Evolutionary conservation across 2,329 filamentous ascomycete species (phyloP), one percentile per base, ranked within the genome.

Genomic region (Akanthomyces uredinophilus): DNA sequence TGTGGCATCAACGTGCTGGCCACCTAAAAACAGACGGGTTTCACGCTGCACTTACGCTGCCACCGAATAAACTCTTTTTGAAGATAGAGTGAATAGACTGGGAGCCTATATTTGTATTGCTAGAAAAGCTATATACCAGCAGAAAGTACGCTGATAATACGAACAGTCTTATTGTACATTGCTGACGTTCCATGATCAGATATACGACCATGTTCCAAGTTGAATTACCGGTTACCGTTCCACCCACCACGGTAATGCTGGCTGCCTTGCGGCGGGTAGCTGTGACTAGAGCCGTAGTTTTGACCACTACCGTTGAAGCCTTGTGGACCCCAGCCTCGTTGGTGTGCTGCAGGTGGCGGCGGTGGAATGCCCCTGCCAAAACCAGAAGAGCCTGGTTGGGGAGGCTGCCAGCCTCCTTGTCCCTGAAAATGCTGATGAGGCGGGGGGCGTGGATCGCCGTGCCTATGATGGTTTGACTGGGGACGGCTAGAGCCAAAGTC

Each of bases 311-410:
- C 32, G 39, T 47, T 39, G 35, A n/a, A 58, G 43, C 47, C 22
- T 18, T 46, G 60, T 22, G 60, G 24, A 14, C 32, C 14, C 60
- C 52, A 51, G 22, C 46, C 46, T 27, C 49, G 41, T 35, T 55
- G 41, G 16, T 53, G n/a, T 20, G 18, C 5, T n/a, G 44, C 14
- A 22, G 73, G 71, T 3, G 79, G 78, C n/a, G 79, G 79, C 24
- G 80, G 79, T 4, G 80, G 81, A 18, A 74, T 68, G 18, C 77
- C 77, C 27, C 71, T 68, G 4, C 75, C 77, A 65, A 81, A 82
- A 1, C 75, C 75, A 18, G 74, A 71, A 51, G 73, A 70, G 6
- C 79, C 78, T 41, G 79, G 79, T 16, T 79, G 77, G 7, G 79
- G 79, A 11, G 79, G 79, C 20, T 74, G 70, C 75, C 77, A 79